phyloP scores from a whole-genome alignment of 2,329 filamentous ascomycete species.

The Dothideomycetes sp. region DNA sequence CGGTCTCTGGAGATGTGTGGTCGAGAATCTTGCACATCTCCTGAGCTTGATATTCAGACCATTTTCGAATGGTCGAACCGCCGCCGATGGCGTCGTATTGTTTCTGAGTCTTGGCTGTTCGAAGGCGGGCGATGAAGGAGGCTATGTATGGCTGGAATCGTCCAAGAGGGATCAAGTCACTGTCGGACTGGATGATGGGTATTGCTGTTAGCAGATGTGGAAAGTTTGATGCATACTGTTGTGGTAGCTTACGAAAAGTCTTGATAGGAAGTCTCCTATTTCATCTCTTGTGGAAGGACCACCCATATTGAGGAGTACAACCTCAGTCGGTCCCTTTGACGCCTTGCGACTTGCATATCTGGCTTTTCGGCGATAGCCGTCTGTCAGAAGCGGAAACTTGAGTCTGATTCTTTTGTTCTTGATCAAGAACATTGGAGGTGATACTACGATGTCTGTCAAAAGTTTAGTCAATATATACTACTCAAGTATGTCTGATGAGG shows the following conservation, averaged over 20 bases:
- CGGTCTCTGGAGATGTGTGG: slow-evolving; percentile 78
- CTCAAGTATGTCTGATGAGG: no score
- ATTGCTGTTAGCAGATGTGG: neutral
- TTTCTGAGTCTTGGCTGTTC: slow-evolving; percentile 92
- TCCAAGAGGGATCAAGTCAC: slow-evolving; percentile 85
- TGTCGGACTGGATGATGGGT: slow-evolving; percentile 56
- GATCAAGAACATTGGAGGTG: no score
- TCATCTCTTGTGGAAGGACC: slow-evolving; percentile 81
- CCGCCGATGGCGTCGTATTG: slow-evolving; percentile 93
- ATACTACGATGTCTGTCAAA: no score
- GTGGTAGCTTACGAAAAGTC: slow-evolving; percentile 69
- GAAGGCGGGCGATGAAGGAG: slow-evolving; percentile 72
- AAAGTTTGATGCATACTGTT: slow-evolving; percentile 7
- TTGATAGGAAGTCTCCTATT: slow-evolving; percentile 79
- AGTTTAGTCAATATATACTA: no score
- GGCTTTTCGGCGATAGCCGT: no score
- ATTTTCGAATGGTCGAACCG: slow-evolving; percentile 94
- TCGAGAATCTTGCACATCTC: slow-evolving; percentile 98
- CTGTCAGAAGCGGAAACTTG: no score
- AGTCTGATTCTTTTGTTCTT: no score
- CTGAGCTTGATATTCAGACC: slow-evolving; percentile 85
- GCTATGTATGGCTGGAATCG: slow-evolving; percentile 83
- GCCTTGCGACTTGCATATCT: neutral
- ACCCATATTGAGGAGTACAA: slow-evolving; percentile 99
- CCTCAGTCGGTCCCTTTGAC: slow-evolving; percentile 82